Conservation (phyloP, 83 land plant species). For the Diphasiastrum complanatum region DNA sequence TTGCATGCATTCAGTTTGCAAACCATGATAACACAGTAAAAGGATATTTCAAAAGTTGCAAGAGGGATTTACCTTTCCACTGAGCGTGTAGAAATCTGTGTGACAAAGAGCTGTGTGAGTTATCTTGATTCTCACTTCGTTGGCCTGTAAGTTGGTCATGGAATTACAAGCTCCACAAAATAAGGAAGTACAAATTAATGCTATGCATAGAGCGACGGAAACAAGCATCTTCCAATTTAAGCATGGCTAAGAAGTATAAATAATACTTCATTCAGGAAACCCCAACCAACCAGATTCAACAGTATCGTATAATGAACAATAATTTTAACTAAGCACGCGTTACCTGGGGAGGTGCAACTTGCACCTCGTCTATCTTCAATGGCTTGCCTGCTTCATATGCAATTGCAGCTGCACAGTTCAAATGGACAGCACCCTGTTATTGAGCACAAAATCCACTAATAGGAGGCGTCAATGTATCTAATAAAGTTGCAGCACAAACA, state of each 20-base stretch:
- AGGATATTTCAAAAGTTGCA: background rate
- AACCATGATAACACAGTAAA: background rate
- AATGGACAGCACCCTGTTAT: too few relatives aligned
- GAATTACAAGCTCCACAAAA: too few relatives aligned
- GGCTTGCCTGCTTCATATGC: slow-evolving; percentile 84
- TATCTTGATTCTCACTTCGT: slow-evolving; percentile 87
- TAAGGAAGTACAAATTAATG: background rate
- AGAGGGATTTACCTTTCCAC: slow-evolving; percentile 60
- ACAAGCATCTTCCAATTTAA: background rate
- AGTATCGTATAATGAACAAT: background rate
- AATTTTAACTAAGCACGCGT: background rate
- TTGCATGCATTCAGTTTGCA: background rate
- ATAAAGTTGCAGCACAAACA: too few relatives aligned
- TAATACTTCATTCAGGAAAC: too few relatives aligned
- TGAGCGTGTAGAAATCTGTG: slow-evolving; percentile 92
- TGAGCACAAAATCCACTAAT: too few relatives aligned
- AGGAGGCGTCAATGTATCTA: too few relatives aligned
- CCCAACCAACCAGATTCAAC: background rate
- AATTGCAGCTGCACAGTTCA: slow-evolving; percentile 74
- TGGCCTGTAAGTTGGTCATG: slow-evolving; percentile 65
- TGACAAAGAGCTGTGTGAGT: slow-evolving; percentile 89
- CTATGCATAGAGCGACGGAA: background rate
- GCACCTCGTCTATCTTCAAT: slow-evolving; percentile 67
- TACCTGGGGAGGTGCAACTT: slow-evolving; percentile 66
- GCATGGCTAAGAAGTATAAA: too few relatives aligned